phyloP scores from a whole-genome alignment of 306 rosid species.

The Lithocarpus polystachyus region DNA sequence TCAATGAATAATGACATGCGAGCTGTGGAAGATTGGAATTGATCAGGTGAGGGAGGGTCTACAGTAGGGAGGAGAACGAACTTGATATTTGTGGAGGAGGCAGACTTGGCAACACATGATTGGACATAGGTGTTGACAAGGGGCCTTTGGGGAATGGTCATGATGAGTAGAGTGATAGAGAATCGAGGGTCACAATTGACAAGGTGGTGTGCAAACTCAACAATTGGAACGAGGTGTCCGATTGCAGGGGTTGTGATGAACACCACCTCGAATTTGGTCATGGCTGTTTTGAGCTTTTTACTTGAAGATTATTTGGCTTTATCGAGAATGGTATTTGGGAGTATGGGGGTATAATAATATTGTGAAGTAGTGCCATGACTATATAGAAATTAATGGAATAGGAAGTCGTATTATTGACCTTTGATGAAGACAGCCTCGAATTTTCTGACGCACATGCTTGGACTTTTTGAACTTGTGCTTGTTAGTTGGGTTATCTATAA shows the following conservation, averaged over 20 bases:
- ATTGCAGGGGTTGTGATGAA: slow-evolving; percentile 50
- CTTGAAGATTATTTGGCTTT: not conserved
- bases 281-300: not conserved
- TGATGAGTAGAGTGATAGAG: slow-evolving; percentile 47
- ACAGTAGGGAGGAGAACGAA: slow-evolving; percentile 39
- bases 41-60: slow-evolving; percentile 41
- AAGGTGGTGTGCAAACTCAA: slow-evolving; percentile 57
- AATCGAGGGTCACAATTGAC: slow-evolving; percentile 40
- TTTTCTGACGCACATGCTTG: too few relatives aligned
- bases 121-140: slow-evolving; percentile 37
- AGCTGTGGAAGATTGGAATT: slow-evolving; percentile 27
- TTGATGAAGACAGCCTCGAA: too few relatives aligned
- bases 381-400: too few relatives aligned
- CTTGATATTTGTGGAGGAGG: slow-evolving; percentile 16
- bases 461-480: too few relatives aligned
- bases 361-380: too few relatives aligned
- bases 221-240: slow-evolving; percentile 50
- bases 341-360: too few relatives aligned
- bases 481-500: too few relatives aligned
- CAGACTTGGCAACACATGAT: slow-evolving; percentile 22
- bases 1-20: slow-evolving; percentile 26
- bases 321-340: too few relatives aligned
- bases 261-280: slow-evolving; percentile 35
- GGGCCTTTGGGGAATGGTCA: slow-evolving; percentile 40
- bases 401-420: too few relatives aligned